Percentiles rank a stretch among this genome's conserved stretches.
Evolutionary conservation across 176 grass and related monocot species (phyloP).

Genomic region (Zoysia japonica): DNA sequence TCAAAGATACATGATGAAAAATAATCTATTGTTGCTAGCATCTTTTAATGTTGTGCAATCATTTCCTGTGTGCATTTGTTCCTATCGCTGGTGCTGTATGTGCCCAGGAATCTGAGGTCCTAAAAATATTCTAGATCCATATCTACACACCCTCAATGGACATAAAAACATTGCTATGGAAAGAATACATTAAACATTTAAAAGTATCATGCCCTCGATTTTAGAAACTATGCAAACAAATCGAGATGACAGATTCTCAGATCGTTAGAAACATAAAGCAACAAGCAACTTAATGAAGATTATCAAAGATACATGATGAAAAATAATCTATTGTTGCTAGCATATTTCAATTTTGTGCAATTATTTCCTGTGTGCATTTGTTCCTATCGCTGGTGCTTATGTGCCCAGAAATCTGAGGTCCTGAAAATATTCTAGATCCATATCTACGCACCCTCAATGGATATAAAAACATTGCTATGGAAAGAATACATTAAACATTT

Average conservation of each 20-base stretch:
- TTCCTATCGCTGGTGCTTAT: too few relatives aligned
- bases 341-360: too few relatives aligned
- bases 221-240: constrained; percentile 6
- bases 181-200: not conserved
- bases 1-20: too few relatives aligned
- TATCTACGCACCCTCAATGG: not conserved
- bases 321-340: too few relatives aligned
- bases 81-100: too few relatives aligned
- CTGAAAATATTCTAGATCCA: not conserved
- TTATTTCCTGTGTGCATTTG: too few relatives aligned
- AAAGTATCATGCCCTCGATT: not conserved
- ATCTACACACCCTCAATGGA: not conserved
- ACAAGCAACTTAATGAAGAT: not conserved
- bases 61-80: too few relatives aligned
- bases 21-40: too few relatives aligned
- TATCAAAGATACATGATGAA: too few relatives aligned
- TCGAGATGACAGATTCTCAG: constrained; percentile 17
- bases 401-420: too few relatives aligned
- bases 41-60: too few relatives aligned
- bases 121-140: not conserved
- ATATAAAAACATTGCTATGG: constrained; percentile 1
- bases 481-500: not conserved
- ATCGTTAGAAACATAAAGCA: not conserved
- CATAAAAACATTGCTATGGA: constrained; percentile 2
- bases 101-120: too few relatives aligned